Percentiles rank a stretch among this genome's conserved stretches.
phyloP scores from a whole-genome alignment of 2,329 filamentous ascomycete genomes.

The Aspergillus fumigatus region DNA sequence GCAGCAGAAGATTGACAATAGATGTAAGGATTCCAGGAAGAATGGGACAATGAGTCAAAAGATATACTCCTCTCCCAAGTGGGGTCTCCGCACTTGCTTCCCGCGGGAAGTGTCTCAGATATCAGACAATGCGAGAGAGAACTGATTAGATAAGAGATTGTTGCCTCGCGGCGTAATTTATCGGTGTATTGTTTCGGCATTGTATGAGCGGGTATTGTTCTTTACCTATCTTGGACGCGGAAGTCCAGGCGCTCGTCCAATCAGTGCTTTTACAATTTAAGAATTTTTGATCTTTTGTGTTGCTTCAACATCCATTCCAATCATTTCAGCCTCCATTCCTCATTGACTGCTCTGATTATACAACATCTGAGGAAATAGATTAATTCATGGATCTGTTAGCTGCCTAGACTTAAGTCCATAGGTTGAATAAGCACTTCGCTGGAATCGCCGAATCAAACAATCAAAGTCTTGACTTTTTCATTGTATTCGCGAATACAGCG shows the following conservation, averaged over 20 bases:
- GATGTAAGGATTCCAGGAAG: background rate
- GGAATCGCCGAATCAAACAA: background rate
- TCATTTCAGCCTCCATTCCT: background rate
- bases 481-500: background rate
- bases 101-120: too few relatives aligned
- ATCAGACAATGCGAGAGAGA: background rate
- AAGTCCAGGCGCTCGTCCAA: background rate
- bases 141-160: background rate
- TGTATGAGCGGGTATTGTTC: background rate
- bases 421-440: background rate
- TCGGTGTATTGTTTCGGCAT: background rate
- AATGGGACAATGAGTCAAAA: background rate
- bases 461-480: background rate
- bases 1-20: background rate
- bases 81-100: background rate
- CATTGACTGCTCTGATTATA: background rate
- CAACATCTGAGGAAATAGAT: background rate
- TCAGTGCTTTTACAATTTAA: background rate
- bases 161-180: too few relatives aligned
- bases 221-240: background rate
- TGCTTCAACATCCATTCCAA: background rate
- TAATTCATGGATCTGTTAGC: background rate
- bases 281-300: background rate
- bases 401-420: background rate
- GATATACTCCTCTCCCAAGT: background rate